These are phyloP conservation scores for Sugiyamaella valdiviana DNA, from an alignment of 805 yeast genomes.

Conservation along the genomic window DNA sequence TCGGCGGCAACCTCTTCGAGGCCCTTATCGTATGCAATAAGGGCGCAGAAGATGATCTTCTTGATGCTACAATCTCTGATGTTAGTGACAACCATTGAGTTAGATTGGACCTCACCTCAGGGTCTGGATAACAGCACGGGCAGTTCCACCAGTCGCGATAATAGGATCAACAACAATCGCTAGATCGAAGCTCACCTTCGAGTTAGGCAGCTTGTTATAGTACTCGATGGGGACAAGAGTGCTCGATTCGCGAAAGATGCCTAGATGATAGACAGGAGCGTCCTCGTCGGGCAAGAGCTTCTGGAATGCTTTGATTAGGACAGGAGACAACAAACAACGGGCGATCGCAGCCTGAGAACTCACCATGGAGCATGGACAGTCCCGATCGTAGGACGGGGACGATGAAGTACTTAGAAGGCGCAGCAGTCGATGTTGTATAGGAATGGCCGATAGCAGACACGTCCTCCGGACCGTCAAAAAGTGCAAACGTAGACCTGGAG, in stretches of 20 bases:
- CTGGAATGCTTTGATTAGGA: slow-evolving; percentile 19
- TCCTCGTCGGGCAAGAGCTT: slow-evolving; percentile 25
- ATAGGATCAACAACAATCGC: slow-evolving; percentile 32
- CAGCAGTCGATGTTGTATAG: slow-evolving; percentile 10
- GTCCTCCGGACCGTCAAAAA: slow-evolving; percentile 5
- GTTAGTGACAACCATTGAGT: background rate
- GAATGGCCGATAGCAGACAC: slow-evolving; percentile 11
- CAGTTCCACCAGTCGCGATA: slow-evolving; percentile 35
- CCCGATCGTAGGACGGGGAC: slow-evolving; percentile 32
- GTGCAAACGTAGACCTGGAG: slow-evolving; percentile 16
- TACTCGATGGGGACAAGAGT: slow-evolving; percentile 30
- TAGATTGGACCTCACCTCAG: slow-evolving; percentile 14
- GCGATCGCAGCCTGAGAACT: background rate
- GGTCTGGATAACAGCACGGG: slow-evolving; percentile 28
- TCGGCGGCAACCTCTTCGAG: slow-evolving; percentile 16
- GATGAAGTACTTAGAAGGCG: slow-evolving; percentile 23
- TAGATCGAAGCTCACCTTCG: slow-evolving; percentile 15
- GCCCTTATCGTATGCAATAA: slow-evolving; percentile 26
- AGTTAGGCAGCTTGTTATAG: slow-evolving; percentile 30
- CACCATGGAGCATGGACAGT: slow-evolving; percentile 26
- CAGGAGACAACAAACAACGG: background rate
- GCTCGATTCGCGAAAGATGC: slow-evolving; percentile 29
- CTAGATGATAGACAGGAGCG: slow-evolving; percentile 30
- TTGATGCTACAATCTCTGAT: slow-evolving; percentile 30
- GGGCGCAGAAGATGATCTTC: slow-evolving; percentile 24